Evolutionary conservation across 495 filamentous ascomycete genomes (phyloP).

Genomic region (Daldinia vernicosa): DNA sequence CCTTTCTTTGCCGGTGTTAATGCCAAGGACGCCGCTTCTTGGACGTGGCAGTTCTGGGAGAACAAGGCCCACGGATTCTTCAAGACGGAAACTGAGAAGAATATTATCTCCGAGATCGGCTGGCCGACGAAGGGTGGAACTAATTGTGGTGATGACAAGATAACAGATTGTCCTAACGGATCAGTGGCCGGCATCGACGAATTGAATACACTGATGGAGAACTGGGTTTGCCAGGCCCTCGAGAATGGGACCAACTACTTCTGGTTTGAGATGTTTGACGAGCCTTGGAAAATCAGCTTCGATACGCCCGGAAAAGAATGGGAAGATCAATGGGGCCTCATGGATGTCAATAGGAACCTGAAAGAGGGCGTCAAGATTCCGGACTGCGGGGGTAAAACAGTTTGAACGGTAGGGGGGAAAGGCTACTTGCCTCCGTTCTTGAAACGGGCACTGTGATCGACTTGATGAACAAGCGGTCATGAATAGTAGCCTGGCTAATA

Average conservation of each 20-base stretch:
- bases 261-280: conserved; percentile 96
- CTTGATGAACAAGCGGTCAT: not conserved
- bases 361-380: conserved; percentile 89
- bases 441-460: not conserved
- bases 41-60: conserved; percentile 90
- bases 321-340: conserved; percentile 96
- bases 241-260: conserved; percentile 89
- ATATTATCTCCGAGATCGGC: conserved; percentile 87
- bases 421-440: not conserved
- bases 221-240: conserved; percentile 84
- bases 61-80: conserved; percentile 65
- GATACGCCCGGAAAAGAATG: conserved; percentile 76
- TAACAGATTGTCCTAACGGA: conserved; percentile 63
- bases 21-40: conserved; percentile 72
- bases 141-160: conserved; percentile 68
- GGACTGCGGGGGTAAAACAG: conserved; percentile 81
- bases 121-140: conserved; percentile 91
- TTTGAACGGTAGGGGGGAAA: conserved; percentile 40
- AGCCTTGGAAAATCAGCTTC: conserved; percentile 88
- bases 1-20: conserved; percentile 91
- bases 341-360: conserved; percentile 86
- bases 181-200: conserved; percentile 81
- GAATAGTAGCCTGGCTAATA: not conserved
- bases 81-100: conserved; percentile 65
- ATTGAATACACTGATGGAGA: conserved; percentile 86